These are phyloP conservation scores for Trematosphaeria pertusa DNA, from an alignment of 2,329 filamentous ascomycete species.

Conservation along the genomic window DNA sequence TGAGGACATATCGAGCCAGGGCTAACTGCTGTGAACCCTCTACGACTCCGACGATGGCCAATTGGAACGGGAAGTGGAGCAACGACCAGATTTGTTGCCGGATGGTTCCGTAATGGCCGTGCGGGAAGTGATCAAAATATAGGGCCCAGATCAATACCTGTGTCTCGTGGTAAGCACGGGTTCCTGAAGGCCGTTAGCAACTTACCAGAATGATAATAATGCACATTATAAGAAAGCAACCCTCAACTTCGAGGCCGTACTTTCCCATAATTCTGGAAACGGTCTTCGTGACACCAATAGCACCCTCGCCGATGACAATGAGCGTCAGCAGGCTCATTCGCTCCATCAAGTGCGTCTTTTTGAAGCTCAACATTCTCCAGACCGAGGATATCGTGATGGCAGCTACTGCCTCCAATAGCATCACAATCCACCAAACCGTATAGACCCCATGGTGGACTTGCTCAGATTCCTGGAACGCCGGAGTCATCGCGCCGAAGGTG, in stretches of 20 bases:
- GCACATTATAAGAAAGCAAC: slow-evolving; percentile 45
- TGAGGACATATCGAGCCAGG: slow-evolving; percentile 54
- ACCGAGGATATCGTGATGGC: slow-evolving; percentile 62
- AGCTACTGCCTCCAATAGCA: slow-evolving; percentile 59
- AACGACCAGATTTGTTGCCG: slow-evolving; percentile 66
- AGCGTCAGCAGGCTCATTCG: slow-evolving; percentile 69
- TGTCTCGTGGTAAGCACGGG: too few species aligned
- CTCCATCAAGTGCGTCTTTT: slow-evolving; percentile 68
- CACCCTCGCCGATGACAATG: slow-evolving; percentile 71
- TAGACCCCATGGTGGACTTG: slow-evolving; percentile 30
- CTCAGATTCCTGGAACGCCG: slow-evolving; percentile 33
- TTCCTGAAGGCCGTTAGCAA: slow-evolving; percentile 2
- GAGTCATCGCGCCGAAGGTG: slow-evolving; percentile 44
- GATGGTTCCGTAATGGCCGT: slow-evolving; percentile 57
- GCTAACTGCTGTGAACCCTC: slow-evolving; percentile 68
- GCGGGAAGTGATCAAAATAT: slow-evolving; percentile 65
- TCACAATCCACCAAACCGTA: slow-evolving; percentile 51
- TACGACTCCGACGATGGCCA: slow-evolving; percentile 68
- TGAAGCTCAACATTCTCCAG: slow-evolving; percentile 66
- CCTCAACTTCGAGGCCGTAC: slow-evolving; percentile 41
- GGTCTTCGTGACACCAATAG: slow-evolving; percentile 66
- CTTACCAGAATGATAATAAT: slow-evolving; percentile 45
- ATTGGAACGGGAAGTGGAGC: slow-evolving; percentile 69
- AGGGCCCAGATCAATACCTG: slow-evolving; percentile 67
- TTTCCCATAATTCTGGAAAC: slow-evolving; percentile 53